phyloP scores from a whole-genome alignment of 2,329 filamentous ascomycete genomes.

The Apiospora aurea region DNA sequence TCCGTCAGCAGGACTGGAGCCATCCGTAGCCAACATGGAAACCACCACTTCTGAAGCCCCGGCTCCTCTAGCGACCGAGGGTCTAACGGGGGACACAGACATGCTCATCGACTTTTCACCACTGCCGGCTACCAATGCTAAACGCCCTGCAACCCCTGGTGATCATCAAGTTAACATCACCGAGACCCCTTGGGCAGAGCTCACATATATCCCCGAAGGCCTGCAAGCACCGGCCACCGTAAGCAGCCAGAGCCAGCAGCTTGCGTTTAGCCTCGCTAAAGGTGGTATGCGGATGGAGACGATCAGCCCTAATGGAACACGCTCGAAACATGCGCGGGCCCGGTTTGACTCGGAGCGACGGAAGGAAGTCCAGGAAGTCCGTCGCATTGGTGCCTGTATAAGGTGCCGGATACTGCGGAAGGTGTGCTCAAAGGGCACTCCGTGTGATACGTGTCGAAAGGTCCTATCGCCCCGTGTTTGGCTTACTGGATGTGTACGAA shows the following conservation, averaged over 20 bases:
- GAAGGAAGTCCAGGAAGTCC: slow-evolving; percentile 70
- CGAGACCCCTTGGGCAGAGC: slow-evolving; percentile 39
- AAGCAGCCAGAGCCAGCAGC: slow-evolving; percentile 39
- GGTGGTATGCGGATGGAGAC: slow-evolving; percentile 64
- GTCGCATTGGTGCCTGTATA: slow-evolving; percentile 71
- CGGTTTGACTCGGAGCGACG: slow-evolving; percentile 65
- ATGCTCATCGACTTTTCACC: slow-evolving; percentile 35
- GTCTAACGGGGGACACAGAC: slow-evolving; percentile 36
- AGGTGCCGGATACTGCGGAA: slow-evolving; percentile 71
- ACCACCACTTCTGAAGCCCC: background rate
- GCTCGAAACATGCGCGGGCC: slow-evolving; percentile 61
- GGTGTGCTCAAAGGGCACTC: slow-evolving; percentile 69
- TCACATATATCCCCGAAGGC: slow-evolving; percentile 42
- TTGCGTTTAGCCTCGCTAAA: slow-evolving; percentile 42
- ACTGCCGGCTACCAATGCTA: background rate
- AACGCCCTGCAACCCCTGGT: slow-evolving; percentile 4
- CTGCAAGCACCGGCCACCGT: slow-evolving; percentile 41
- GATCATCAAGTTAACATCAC: slow-evolving; percentile 7
- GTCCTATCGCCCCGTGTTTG: slow-evolving; percentile 70
- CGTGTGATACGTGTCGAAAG: slow-evolving; percentile 69
- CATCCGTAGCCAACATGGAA: background rate
- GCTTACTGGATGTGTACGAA: slow-evolving; percentile 69
- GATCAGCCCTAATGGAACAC: slow-evolving; percentile 50
- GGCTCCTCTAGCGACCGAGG: background rate
- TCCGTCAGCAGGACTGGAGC: background rate